Evolutionary conservation across 169 alveolate genomes (phyloP).

Genomic region (Toxoplasma gondii): DNA sequence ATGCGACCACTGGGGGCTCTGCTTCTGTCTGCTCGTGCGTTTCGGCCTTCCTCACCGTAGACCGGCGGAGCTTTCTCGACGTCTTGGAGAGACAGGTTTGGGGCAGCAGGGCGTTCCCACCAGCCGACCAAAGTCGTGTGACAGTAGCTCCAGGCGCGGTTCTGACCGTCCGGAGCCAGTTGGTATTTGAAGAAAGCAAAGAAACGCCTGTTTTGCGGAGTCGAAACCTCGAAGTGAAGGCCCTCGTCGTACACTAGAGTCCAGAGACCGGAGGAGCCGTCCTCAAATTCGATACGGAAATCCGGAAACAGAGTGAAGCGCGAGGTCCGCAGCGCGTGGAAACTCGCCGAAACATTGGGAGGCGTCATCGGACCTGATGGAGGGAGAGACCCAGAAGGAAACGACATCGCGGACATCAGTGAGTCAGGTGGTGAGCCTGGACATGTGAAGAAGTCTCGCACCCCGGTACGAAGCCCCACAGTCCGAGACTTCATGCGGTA

Average conservation of each 20-base stretch:
- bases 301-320: neutral
- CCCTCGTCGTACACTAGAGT: constrained; percentile 61
- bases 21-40: too few relatives aligned
- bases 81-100: neutral
- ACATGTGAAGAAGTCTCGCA: too few relatives aligned
- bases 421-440: too few relatives aligned
- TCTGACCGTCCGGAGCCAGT: neutral
- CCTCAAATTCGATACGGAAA: neutral
- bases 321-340: neutral
- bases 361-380: constrained; percentile 49
- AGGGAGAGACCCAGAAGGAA: neutral
- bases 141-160: constrained; percentile 46
- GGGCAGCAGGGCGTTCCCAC: neutral
- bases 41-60: neutral
- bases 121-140: constrained; percentile 52
- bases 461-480: too few relatives aligned
- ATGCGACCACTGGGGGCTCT: too few relatives aligned
- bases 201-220: neutral
- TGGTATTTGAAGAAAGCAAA: constrained; percentile 48
- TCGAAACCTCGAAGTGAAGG: neutral
- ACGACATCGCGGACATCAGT: too few relatives aligned
- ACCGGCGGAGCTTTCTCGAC: neutral
- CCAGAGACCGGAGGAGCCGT: constrained; percentile 42
- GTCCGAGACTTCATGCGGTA: too few relatives aligned
- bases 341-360: constrained; percentile 21